Base-by-base conservation (phyloP, 257 asterid genomes). In the Leonotis leonurus region DNA sequence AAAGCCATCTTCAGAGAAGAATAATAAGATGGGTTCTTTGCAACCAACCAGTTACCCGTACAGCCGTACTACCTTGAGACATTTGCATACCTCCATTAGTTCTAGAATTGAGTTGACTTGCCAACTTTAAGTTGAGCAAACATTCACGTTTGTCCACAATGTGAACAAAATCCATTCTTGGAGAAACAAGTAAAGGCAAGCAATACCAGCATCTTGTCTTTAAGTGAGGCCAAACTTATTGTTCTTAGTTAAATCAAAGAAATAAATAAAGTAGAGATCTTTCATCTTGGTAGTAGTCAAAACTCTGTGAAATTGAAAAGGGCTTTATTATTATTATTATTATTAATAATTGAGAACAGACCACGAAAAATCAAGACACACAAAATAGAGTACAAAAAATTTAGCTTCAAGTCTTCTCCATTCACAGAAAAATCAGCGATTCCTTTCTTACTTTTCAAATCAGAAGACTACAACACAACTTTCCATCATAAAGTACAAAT, bases 141-240 rank as follows among this genome's bases (percentile, higher is more conserved):
- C 17, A 56, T 17, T 11, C 48, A 10, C 29, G 30, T 11, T 56
- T 35, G 29, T 33, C 32, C 16, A 35, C 16, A 55, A 36, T 44
- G 45, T 65, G 45, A 36, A 43, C 27, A 24, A 65, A 32, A 41
- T 50, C 44, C 49, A 56, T 56, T 54, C 53, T 45, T 59, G 56
- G 12, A 30, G 13, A 22, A 61, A 5, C 21, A 21, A 45, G 56
- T 30, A 30, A 30, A 43, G 39, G 32, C 13, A 16, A 26, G 35
- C 65, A 44, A 32, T 35, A 50, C 21, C 20, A 14, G 59, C 67
- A 64, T 48, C 40, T 71, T 27, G 37, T 22, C 30, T 30, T 65
- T 25, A 60, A 43, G 43, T 25, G 4, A 32, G 64, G 50, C 7
- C 45, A 56, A 36, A 13, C 48, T 32, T 50, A 18, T 18, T 25